Evolutionary conservation across 1,139 yeast species (phyloP), one percentile per base, ranked within the genome.

Genomic region (Lipomyces yarrowii): DNA sequence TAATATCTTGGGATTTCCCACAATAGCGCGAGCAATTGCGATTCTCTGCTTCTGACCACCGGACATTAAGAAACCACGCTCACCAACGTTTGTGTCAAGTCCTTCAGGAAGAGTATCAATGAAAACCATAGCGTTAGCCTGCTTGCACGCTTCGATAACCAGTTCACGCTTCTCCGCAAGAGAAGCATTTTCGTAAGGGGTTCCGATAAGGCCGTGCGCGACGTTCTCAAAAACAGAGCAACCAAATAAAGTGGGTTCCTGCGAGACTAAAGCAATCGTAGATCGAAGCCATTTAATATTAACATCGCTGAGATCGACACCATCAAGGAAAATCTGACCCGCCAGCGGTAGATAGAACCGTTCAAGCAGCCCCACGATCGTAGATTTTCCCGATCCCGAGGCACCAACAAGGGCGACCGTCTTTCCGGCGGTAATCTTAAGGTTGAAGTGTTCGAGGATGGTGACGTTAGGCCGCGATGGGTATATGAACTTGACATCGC

Each of bases 401-500:
- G 83, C 86, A 1, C 96, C 97, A 13, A 87, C 84, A 3, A 91
- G 76, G 0, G 89, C 93, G 53, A 88, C 80, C 0, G 84, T 81
- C 68, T 86, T 84, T 46, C 85, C 83, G 18, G 78, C 75, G 0
- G 73, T 64, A 0, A 91, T 74, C 0, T 68, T 64, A 59, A 90
- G 79, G 53, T 84, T 80, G 73, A 92, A 83, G n/a, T 85, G 84
- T 30, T 86, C 77, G 75, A 93, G 87, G 18, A 93, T 87, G 58
- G 79, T 77, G 63, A 89, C 91, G 66, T 87, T 85, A n/a, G 90
- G 90, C 68, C 98, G 84, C 0, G 96, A 87, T n/a, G 98, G 97
- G 76, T 93, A 93, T 65, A 87, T 81, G 78, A 93, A 93, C 1
- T 80, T 82, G 37, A 93, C 90, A 71, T 91, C 78, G 64, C 80